Conservation (phyloP, 177 flowering plant species). For the Vitis hybrid region DNA sequence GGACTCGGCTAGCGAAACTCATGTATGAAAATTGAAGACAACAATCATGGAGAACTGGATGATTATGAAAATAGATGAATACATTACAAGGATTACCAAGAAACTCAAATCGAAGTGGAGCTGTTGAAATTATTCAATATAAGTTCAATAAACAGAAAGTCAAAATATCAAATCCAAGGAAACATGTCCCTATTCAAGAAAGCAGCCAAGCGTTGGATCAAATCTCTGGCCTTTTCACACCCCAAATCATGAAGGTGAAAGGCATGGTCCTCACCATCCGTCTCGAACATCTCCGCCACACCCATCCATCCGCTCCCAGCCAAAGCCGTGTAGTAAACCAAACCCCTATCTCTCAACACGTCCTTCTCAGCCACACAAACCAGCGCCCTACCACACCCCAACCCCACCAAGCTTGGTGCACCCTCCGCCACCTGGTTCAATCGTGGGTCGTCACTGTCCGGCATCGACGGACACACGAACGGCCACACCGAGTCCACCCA, state of each 20-base stretch:
- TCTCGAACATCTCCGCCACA: slow-evolving; percentile 22
- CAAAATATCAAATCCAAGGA: not conserved
- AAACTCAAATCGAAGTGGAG: not conserved
- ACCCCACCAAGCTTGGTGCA: slow-evolving; percentile 21
- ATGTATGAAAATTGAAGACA: no score
- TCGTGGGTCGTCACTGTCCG: slow-evolving; percentile 18
- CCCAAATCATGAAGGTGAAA: slow-evolving; percentile 22
- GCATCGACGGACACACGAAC: slow-evolving; percentile 20
- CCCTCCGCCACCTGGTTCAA: slow-evolving; percentile 20
- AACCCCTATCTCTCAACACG: slow-evolving; percentile 20
- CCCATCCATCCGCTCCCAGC: slow-evolving; percentile 22
- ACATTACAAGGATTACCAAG: no score
- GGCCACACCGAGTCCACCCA: slow-evolving; percentile 20
- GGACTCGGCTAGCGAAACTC: no score
- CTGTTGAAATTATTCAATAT: no score
- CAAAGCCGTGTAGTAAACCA: slow-evolving; percentile 21
- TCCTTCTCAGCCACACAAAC: slow-evolving; percentile 27
- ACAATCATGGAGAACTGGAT: no score
- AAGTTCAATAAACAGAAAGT: not conserved
- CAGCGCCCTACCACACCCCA: slow-evolving; percentile 20
- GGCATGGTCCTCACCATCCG: slow-evolving; percentile 20
- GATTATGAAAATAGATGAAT: no score
- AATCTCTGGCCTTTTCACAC: slow-evolving; percentile 13
- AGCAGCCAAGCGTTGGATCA: slow-evolving; percentile 17
- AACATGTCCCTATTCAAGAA: slow-evolving; percentile 22